A percentile compares a stretch with the other conserved stretches of the same genome.
Evolutionary conservation across 2,329 filamentous ascomycete genomes (phyloP).

Genomic region (Xylariaceae sp.): DNA sequence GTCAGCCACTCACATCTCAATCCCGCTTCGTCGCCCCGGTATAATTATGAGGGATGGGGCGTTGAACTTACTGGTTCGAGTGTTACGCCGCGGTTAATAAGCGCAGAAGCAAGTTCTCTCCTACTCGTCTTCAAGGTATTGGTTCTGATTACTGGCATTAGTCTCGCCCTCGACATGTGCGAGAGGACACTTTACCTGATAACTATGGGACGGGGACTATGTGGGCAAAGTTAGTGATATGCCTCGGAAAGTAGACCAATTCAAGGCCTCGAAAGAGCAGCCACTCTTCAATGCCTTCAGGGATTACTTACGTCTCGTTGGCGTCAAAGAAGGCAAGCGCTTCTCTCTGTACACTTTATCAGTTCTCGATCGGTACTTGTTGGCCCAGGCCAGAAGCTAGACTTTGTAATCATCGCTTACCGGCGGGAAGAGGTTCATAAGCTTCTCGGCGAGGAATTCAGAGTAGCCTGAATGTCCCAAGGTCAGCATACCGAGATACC

Average conservation of each 20-base stretch:
- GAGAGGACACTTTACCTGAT: constrained; percentile 48
- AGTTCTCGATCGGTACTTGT: background rate
- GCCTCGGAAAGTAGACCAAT: background rate
- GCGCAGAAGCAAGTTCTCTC: constrained; percentile 64
- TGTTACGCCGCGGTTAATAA: constrained; percentile 62
- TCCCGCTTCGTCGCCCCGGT: too few relatives aligned
- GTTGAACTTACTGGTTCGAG: constrained; percentile 63
- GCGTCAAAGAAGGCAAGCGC: constrained; percentile 98
- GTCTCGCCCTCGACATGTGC: background rate
- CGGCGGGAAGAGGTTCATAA: constrained; percentile 89
- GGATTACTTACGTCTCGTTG: constrained; percentile 64
- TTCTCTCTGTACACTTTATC: constrained; percentile 41
- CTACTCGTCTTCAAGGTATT: constrained; percentile 81
- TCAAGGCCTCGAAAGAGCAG: too few relatives aligned
- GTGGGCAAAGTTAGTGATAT: constrained; percentile 4
- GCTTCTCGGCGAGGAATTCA: constrained; percentile 89
- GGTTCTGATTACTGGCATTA: constrained; percentile 49
- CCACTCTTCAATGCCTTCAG: too few relatives aligned
- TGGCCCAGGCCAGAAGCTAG: background rate
- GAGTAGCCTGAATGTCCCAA: constrained; percentile 56
- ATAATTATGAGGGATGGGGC: background rate
- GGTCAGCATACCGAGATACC: too few relatives aligned
- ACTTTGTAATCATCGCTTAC: constrained; percentile 12
- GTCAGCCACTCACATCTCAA: too few relatives aligned
- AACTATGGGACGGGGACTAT: constrained; percentile 74